These are phyloP conservation scores for Porogramme epimiltina DNA, from an alignment of 1,284 basidiomycete species.

Conservation along the genomic window DNA sequence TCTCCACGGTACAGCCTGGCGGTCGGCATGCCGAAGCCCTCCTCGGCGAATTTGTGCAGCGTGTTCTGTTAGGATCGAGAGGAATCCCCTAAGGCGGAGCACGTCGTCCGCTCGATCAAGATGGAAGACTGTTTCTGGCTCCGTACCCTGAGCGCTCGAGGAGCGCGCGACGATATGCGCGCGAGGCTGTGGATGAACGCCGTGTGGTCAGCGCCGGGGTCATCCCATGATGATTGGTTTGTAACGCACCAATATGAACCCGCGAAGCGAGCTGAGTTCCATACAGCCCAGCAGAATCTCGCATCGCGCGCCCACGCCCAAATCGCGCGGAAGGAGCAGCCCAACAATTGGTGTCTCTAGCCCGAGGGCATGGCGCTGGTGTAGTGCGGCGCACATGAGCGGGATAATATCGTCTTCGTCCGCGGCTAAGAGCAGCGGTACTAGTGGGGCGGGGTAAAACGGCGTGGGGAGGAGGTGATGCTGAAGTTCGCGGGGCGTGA, in stretches of 20 bases:
- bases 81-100: not conserved
- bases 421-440: constrained; percentile 5
- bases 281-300: constrained; percentile 8
- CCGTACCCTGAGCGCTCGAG: not conserved
- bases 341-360: constrained; percentile 3
- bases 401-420: constrained; percentile 4
- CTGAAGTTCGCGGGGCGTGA: not conserved
- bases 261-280: not conserved
- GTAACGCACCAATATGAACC: constrained; percentile 4
- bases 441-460: constrained; percentile 1
- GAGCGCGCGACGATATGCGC: constrained; percentile 3
- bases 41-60: not conserved
- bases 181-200: not conserved
- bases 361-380: constrained; percentile 6
- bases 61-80: not conserved
- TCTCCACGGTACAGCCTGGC: not conserved
- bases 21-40: not conserved
- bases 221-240: no score
- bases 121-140: not conserved
- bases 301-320: not conserved
- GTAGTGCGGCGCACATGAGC: constrained; percentile 9
- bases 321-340: constrained; percentile 1
- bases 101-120: not conserved
- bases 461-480: constrained; percentile 7
- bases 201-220: not conserved